phyloP scores from a whole-genome alignment of 2,329 filamentous ascomycete genomes.

The Thielaviopsis populi region DNA sequence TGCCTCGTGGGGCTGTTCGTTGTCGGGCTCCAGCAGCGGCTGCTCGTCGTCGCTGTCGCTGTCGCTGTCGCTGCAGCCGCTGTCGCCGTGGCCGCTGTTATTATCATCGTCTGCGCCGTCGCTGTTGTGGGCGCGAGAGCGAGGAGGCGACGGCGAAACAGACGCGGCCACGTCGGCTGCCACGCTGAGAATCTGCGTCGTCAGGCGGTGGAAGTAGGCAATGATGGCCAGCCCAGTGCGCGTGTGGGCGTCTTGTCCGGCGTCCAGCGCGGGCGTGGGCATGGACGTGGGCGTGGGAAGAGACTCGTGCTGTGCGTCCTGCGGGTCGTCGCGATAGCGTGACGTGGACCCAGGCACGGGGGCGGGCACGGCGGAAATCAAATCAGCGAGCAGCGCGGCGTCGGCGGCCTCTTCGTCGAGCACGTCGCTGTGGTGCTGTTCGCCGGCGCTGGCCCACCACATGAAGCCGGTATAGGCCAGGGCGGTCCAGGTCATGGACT shows the following conservation, averaged over 20 bases:
- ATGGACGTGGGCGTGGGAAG: background rate
- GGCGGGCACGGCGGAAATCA: slow-evolving; percentile 26
- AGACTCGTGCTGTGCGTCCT: background rate
- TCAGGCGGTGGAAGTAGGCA: slow-evolving; percentile 68
- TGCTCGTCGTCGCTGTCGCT: slow-evolving; percentile 24
- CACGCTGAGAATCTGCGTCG: slow-evolving; percentile 46
- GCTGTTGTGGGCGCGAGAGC: no score
- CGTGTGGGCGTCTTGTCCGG: slow-evolving; percentile 29
- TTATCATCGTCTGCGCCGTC: slow-evolving; percentile 24
- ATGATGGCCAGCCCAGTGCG: slow-evolving; percentile 55
- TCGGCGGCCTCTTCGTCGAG: slow-evolving; percentile 43
- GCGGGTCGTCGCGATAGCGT: background rate
- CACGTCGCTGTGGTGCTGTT: slow-evolving; percentile 47
- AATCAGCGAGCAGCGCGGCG: slow-evolving; percentile 38
- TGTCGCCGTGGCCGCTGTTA: slow-evolving; percentile 13
- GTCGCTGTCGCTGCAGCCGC: slow-evolving; percentile 10
- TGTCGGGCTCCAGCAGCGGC: slow-evolving; percentile 22
- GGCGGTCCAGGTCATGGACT: slow-evolving; percentile 53
- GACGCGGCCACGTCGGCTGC: slow-evolving; percentile 42
- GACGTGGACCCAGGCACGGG: background rate
- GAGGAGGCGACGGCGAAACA: slow-evolving; percentile 33
- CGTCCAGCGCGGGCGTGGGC: background rate
- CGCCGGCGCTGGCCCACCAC: slow-evolving; percentile 79
- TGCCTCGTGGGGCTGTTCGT: slow-evolving; percentile 9
- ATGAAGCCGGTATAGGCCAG: slow-evolving; percentile 72